Evolutionary conservation across 805 yeast species (phyloP).

Genomic region (Kluyveromyces nonfermentans): DNA sequence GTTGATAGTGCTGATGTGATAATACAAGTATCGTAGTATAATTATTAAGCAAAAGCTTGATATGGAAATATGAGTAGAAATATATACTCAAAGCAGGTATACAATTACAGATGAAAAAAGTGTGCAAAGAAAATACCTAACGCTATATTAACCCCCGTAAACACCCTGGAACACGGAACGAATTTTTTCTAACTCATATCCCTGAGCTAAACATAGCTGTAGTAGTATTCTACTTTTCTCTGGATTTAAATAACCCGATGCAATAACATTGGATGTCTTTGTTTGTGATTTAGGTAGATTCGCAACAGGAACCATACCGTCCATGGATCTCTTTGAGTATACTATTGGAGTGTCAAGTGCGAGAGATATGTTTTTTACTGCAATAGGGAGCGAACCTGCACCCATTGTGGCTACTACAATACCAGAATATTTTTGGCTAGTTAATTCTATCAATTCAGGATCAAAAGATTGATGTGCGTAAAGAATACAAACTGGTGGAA

Average conservation of each 20-base stretch:
- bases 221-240: slow-evolving; percentile 52
- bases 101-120: too few relatives aligned
- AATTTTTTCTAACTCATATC: slow-evolving; percentile 33
- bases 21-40: too few relatives aligned
- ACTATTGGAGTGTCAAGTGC: slow-evolving; percentile 42
- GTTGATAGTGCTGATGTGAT: too few relatives aligned
- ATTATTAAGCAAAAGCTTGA: too few relatives aligned
- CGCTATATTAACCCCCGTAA: slow-evolving; percentile 37
- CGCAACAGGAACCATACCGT: slow-evolving; percentile 59
- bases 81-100: too few relatives aligned
- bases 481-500: slow-evolving; percentile 40
- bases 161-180: slow-evolving; percentile 40
- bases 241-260: slow-evolving; percentile 59
- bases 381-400: slow-evolving; percentile 53
- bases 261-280: slow-evolving; percentile 36
- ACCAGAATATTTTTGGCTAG: slow-evolving; percentile 42
- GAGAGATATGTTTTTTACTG: slow-evolving; percentile 38
- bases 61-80: background rate
- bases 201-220: slow-evolving; percentile 43
- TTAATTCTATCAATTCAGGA: slow-evolving; percentile 37
- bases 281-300: slow-evolving; percentile 33
- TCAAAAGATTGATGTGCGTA: slow-evolving; percentile 57
- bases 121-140: too few relatives aligned
- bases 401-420: slow-evolving; percentile 63
- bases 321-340: slow-evolving; percentile 58